Evolutionary conservation across 805 yeast genomes (phyloP), one percentile per base, ranked within the genome.

Genomic region (Schwanniomyces polymorphus): DNA sequence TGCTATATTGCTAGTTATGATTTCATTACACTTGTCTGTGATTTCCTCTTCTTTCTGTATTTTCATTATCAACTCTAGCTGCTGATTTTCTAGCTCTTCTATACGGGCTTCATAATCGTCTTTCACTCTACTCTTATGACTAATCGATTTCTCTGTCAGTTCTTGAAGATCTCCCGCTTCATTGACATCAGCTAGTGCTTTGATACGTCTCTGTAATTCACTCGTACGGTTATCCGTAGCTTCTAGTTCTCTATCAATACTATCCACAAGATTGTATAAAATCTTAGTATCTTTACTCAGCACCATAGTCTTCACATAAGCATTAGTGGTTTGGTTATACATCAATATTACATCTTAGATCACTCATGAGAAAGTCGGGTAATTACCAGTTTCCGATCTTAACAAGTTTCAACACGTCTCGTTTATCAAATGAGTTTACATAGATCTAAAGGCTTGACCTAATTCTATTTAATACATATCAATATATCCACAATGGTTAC

Each of bases 401-500:
- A 34, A 37, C 39, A 37, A 37, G 27, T 37, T 37, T 31, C 21
- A 37, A 37, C 39, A 37, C 39, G 39, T 37, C 39, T 37, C 39
- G 39, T 18, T 12, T 37, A 23, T 21, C 35, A 31, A 31, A 31
- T 31, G 21, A 14, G 35, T 16, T 31, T 31, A 31, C 35, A 3
- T 31, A 14, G 35, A 31, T 31, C 6, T 14, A 31, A 31, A 31
- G 35, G 35, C 17, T 31, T 31, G 34, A 12, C 35, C 35, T 31
- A 14, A 5, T 31, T 14, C 14, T 9, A 31, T 31, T 14, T 31
- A 31, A 4, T 5, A 14, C 2, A 14, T 7, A 31, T 6, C 3
- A 31, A 31, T 31, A 31, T 16, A 31, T 31, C 35, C 47, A 64
- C 42, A 51, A 72, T 73, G 97, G 96, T 89, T 43, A 83, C 95